Conservation (phyloP, 306 rosid species). For the Biancaea sappan region DNA sequence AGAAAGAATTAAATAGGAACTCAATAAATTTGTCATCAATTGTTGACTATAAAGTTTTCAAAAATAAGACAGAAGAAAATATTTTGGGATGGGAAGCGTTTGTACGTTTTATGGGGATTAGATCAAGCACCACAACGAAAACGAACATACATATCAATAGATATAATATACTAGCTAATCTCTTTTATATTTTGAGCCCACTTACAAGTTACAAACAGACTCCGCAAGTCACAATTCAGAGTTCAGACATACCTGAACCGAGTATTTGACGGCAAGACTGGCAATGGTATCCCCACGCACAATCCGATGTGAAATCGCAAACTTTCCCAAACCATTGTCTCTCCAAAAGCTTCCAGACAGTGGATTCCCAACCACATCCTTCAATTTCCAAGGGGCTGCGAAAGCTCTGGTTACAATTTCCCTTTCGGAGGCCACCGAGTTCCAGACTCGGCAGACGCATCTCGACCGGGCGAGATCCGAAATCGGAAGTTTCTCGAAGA, state of each 20-base stretch:
- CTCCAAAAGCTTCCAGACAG: constrained; percentile 91
- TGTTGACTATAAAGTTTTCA: neutral
- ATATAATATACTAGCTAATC: neutral
- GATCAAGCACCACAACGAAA: neutral
- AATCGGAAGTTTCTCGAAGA: constrained; percentile 72
- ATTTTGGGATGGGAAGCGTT: neutral
- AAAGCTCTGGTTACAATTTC: constrained; percentile 62
- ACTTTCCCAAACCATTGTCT: constrained; percentile 69
- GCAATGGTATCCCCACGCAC: constrained; percentile 76
- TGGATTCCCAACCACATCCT: constrained; percentile 62
- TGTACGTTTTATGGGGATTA: neutral
- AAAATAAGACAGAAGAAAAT: neutral
- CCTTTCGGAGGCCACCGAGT: constrained; percentile 79
- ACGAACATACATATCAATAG: neutral
- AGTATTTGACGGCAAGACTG: constrained; percentile 90
- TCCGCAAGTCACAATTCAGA: neutral
- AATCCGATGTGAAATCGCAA: constrained; percentile 80
- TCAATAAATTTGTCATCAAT: neutral
- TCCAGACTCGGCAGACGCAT: constrained; percentile 88
- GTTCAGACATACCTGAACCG: constrained; percentile 62
- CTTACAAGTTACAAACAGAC: neutral
- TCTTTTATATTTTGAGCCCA: neutral
- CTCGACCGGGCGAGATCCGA: constrained; percentile 79
- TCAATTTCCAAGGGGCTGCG: constrained; percentile 73
- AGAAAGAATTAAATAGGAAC: neutral